phyloP scores from a whole-genome alignment of 441 rosid species.

The Theobroma grandiflorum region DNA sequence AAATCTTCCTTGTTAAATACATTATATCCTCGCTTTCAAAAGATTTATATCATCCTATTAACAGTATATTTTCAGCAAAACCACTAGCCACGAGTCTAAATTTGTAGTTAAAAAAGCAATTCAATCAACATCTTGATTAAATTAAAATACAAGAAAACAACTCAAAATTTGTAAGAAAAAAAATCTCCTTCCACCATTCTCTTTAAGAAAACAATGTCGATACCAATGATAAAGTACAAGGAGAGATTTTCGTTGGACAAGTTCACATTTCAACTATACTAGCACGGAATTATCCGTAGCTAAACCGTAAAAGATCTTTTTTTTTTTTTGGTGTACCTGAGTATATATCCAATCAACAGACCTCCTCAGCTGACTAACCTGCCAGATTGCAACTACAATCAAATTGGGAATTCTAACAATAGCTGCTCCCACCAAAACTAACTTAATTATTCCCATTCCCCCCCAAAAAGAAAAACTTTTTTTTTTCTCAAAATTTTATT shows the following conservation, averaged over 20 bases:
- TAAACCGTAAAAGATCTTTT: neutral
- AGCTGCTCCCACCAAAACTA: neutral
- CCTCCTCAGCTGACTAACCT: constrained; percentile 84
- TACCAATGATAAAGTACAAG: neutral
- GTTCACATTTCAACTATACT: neutral
- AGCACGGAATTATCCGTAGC: neutral
- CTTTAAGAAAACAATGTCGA: neutral
- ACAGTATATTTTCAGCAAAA: constrained; percentile 11
- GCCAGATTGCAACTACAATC: constrained; percentile 53
- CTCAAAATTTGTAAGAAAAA: neutral
- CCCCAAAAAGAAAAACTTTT: neutral
- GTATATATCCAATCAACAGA: constrained; percentile 76
- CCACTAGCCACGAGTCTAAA: neutral
- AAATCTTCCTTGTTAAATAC: neutral
- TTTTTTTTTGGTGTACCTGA: constrained; percentile 55
- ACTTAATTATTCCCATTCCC: neutral
- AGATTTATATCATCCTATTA: neutral
- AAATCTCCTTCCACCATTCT: neutral
- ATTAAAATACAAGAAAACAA: neutral
- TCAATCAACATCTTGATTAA: neutral
- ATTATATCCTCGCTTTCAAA: neutral
- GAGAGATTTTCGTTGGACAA: neutral
- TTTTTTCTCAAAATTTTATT: neutral
- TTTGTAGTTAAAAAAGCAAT: neutral
- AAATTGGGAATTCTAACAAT: constrained; percentile 27